Evolutionary conservation across 169 alveolate genomes (phyloP).

Genomic region (Theileria orientalis): DNA sequence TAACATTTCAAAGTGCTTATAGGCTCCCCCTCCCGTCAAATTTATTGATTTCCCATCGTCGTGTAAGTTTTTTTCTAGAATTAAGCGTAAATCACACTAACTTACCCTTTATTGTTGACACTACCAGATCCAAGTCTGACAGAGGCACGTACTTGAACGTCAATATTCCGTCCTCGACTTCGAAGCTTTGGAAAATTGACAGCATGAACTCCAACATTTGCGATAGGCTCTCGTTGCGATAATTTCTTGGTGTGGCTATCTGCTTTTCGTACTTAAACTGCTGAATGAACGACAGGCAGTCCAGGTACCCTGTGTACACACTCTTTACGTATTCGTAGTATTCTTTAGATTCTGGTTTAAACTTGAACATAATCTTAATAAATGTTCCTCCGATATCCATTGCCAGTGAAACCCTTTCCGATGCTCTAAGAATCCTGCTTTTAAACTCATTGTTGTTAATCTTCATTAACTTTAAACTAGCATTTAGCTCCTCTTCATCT

Average conservation of each 20-base stretch:
- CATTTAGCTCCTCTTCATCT: no score
- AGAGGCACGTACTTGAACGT: constrained; percentile 27
- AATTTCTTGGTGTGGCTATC: no score
- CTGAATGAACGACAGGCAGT: neutral
- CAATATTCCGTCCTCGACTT: neutral
- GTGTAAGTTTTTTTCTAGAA: constrained; percentile 1
- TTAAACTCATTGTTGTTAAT: neutral
- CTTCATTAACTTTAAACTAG: no score
- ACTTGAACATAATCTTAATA: constrained; percentile 29
- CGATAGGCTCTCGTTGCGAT: neutral
- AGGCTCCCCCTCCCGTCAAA: constrained; percentile 61
- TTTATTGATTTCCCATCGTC: neutral
- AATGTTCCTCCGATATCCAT: constrained; percentile 65
- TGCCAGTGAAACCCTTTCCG: constrained; percentile 15
- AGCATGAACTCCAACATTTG: neutral
- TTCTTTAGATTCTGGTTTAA: neutral
- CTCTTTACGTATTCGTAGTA: neutral
- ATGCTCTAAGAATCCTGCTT: neutral
- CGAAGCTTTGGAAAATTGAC: constrained; percentile 1
- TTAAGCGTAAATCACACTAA: neutral
- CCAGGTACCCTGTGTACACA: constrained; percentile 6
- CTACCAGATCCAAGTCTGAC: constrained; percentile 7
- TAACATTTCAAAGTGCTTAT: constrained; percentile 11
- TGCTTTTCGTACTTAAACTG: no score
- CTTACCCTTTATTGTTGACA: constrained; percentile 17